Evolutionary conservation across 176 grass and related monocot genomes (phyloP), one percentile per base, ranked within the genome.

Genomic region (Thinopyrum elongatum): DNA sequence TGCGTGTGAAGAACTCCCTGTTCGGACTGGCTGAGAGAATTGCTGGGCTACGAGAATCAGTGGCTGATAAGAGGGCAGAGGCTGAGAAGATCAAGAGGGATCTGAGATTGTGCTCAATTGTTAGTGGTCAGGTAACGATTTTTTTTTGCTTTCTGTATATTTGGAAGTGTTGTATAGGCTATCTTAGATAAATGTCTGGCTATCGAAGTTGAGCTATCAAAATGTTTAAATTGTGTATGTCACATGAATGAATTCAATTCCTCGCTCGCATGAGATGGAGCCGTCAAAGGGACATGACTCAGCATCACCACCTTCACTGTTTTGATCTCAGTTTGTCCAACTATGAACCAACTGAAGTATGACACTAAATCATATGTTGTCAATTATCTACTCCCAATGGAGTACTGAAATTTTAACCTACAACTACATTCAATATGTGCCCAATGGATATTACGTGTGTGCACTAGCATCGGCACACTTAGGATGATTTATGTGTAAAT

Each of bases 111-210:
- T 59, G 16, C 62, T 84, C 88, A 9, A 79, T 94, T 46, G 60
- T 98, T 22, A 63, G 75, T 35, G 26, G 26, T 29, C 94, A 98
- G 88, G 97, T 96, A 91, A 89, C 70, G 42, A n/a, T n/a, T n/a
- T n/a, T n/a, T n/a, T 39, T 68, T 31, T 25, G 15, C 8, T 13
- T 70, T 84, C 29, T 69, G 11, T 70, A 27, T 2, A 15, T 10
- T 83, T 60, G 66, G 80, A 76, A 68, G 2, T 88, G 5, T 7
- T 21, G 21, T 55, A 47, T 46, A 31, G 77, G 10, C 4, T 17
- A 44, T 66, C 22, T 1, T 16, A 58, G 6, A 4, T 29, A 78
- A 88, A 58, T 79, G 17, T 27, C 27, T 83, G 46, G 65, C 26
- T 74, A 26, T 79, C 39, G 25, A 67, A 78, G 44, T 63, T 74